These are phyloP conservation scores for Metroxylon sagu DNA, from an alignment of 176 grass and related monocot genomes.

Conservation along the genomic window DNA sequence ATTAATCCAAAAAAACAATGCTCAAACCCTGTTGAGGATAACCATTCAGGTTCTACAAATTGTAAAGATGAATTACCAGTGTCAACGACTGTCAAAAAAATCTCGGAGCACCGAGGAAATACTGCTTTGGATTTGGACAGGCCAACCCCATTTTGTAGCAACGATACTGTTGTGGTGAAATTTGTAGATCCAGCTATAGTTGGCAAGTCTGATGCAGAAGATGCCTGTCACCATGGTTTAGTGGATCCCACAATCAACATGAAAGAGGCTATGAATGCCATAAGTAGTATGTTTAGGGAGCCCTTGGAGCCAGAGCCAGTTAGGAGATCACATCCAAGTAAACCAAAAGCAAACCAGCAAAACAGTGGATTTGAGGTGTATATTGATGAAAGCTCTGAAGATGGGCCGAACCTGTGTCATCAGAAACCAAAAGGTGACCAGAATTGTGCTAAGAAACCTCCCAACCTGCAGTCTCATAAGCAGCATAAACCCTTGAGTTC, in stretches of 20 bases:
- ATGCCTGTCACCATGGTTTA: conserved; percentile 82
- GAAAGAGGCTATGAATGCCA: conserved; percentile 78
- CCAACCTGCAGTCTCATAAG: conserved; percentile 7
- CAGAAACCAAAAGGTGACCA: conserved; percentile 13
- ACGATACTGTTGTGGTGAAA: conserved; percentile 78
- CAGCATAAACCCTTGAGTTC: background rate
- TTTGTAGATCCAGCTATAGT: conserved; percentile 85
- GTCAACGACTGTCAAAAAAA: background rate
- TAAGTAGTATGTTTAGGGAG: conserved; percentile 84
- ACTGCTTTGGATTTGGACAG: conserved; percentile 17
- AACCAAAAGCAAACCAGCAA: conserved; percentile 38
- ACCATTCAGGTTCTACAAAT: background rate
- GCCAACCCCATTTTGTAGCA: conserved; percentile 32
- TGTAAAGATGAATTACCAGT: background rate
- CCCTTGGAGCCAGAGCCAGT: conserved; percentile 64
- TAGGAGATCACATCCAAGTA: conserved; percentile 39
- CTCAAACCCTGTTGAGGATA: background rate
- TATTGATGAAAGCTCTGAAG: conserved; percentile 51
- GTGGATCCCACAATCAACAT: conserved; percentile 87
- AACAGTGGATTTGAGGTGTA: conserved; percentile 63
- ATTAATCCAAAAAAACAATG: background rate
- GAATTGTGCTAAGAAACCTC: conserved; percentile 5
- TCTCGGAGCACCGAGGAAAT: conserved; percentile 1
- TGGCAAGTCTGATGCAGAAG: conserved; percentile 82
- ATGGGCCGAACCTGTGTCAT: conserved; percentile 15